phyloP scores from a whole-genome alignment of 1,139 yeast genomes.

The Candida albicans region DNA sequence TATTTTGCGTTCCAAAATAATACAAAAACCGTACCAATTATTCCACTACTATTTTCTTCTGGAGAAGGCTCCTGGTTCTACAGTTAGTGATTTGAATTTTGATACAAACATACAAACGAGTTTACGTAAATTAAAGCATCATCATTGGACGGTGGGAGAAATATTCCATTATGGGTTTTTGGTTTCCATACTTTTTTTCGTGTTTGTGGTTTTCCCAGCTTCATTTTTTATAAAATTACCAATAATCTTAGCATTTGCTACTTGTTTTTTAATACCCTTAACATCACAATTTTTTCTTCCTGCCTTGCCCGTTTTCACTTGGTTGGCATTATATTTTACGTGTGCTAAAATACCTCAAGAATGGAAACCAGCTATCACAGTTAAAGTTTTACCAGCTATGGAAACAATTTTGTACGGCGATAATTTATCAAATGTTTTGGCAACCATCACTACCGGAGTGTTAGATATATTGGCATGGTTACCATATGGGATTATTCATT shows the following conservation, averaged over 20 bases:
- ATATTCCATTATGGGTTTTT: conserved; percentile 53
- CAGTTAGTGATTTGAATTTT: conserved; percentile 57
- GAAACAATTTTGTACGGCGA: conserved; percentile 95
- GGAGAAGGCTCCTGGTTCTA: conserved; percentile 58
- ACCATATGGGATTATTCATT: conserved; percentile 92
- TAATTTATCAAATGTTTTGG: conserved; percentile 81
- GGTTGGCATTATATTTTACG: conserved; percentile 84
- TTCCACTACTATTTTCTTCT: conserved; percentile 54
- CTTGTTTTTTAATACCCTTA: conserved; percentile 63
- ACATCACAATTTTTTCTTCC: conserved; percentile 84
- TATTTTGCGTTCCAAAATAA: conserved; percentile 33
- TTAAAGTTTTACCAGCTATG: conserved; percentile 87
- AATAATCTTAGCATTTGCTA: conserved; percentile 34
- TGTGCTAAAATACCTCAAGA: conserved; percentile 74
- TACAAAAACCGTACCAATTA: conserved; percentile 44
- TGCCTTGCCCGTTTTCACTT: conserved; percentile 82
- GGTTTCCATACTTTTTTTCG: conserved; percentile 49
- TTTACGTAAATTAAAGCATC: conserved; percentile 48
- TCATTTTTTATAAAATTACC: conserved; percentile 46
- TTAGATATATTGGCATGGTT: conserved; percentile 91
- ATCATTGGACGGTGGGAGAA: conserved; percentile 49
- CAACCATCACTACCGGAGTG: conserved; percentile 64
- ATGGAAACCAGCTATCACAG: conserved; percentile 88
- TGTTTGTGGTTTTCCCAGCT: conserved; percentile 54
- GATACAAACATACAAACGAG: conserved; percentile 57